Percentiles rank a stretch among this genome's conserved stretches.
Evolutionary conservation across 306 rosid genomes (phyloP).

Genomic region (Cicer arietinum): DNA sequence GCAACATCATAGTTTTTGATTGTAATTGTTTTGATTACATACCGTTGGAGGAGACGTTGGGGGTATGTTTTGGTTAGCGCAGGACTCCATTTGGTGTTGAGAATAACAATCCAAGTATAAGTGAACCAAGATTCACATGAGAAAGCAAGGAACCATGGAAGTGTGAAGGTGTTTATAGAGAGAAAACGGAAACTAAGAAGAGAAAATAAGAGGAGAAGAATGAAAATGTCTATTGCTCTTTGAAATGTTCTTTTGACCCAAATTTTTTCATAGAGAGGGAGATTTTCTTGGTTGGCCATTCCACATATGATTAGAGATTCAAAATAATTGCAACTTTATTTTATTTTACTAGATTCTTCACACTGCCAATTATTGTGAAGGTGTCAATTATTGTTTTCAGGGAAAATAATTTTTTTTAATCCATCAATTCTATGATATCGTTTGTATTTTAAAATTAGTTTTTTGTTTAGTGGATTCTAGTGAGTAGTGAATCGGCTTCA

Average conservation of each 20-base stretch:
- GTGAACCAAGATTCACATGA: constrained; percentile 68
- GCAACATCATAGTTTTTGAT: too few relatives aligned
- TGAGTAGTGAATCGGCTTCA: too few relatives aligned
- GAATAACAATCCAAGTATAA: constrained; percentile 49
- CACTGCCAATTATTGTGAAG: too few relatives aligned
- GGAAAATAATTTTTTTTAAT: too few relatives aligned
- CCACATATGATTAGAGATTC: neutral
- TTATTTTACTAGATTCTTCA: too few relatives aligned
- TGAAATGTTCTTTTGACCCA: constrained; percentile 21
- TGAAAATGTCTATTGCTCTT: constrained; percentile 40
- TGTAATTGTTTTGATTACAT: neutral
- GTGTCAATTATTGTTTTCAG: too few relatives aligned
- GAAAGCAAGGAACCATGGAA: constrained; percentile 63
- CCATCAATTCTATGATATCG: too few relatives aligned
- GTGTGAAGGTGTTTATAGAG: constrained; percentile 38
- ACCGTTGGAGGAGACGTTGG: constrained; percentile 54
- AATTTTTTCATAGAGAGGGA: constrained; percentile 52
- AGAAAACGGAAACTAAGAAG: constrained; percentile 54
- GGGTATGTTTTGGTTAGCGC: constrained; percentile 53
- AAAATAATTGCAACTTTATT: neutral
- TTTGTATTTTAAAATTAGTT: too few relatives aligned
- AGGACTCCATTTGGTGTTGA: constrained; percentile 61
- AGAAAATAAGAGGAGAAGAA: constrained; percentile 51
- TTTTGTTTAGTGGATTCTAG: too few relatives aligned
- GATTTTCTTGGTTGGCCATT: constrained; percentile 32